These are phyloP conservation scores for Hymenoscyphus repandus DNA, from an alignment of 2,329 filamentous ascomycete genomes.

Conservation along the genomic window DNA sequence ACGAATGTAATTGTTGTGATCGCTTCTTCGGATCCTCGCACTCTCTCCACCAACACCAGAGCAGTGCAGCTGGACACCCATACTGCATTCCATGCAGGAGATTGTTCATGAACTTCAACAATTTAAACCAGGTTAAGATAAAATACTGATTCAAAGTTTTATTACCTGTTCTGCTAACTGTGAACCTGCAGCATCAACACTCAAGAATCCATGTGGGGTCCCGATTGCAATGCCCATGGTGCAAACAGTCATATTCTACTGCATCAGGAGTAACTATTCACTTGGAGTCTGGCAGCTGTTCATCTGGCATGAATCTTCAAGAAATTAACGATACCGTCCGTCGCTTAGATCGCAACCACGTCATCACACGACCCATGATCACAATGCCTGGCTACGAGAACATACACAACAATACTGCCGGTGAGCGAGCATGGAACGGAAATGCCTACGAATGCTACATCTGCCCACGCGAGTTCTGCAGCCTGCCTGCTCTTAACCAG, in stretches of 20 bases:
- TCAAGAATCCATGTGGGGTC: constrained; percentile 44
- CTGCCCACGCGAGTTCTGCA: constrained; percentile 42
- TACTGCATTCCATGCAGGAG: too few relatives aligned
- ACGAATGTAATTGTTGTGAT: too few relatives aligned
- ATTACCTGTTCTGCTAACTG: too few relatives aligned
- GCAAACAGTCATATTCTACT: constrained; percentile 39
- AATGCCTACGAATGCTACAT: constrained; percentile 46
- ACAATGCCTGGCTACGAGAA: constrained; percentile 36
- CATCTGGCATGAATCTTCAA: constrained; percentile 42
- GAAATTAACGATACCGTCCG: constrained; percentile 42
- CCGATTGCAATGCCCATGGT: constrained; percentile 50
- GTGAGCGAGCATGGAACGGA: constrained; percentile 40
- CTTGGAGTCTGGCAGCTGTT: constrained; percentile 43
- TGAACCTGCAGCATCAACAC: constrained; percentile 53
- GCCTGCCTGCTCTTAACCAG: constrained; percentile 37
- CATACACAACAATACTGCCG: constrained; percentile 34
- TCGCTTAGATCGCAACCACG: constrained; percentile 39
- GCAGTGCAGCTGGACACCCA: too few relatives aligned
- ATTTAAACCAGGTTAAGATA: too few relatives aligned
- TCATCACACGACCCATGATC: constrained; percentile 48
- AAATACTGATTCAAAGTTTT: too few relatives aligned
- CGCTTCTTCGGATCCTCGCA: too few relatives aligned
- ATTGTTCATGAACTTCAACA: too few relatives aligned
- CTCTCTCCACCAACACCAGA: too few relatives aligned
- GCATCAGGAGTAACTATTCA: constrained; percentile 60